Base-by-base conservation (phyloP, 495 filamentous ascomycete species). In the Neurospora sublineolata region DNA sequence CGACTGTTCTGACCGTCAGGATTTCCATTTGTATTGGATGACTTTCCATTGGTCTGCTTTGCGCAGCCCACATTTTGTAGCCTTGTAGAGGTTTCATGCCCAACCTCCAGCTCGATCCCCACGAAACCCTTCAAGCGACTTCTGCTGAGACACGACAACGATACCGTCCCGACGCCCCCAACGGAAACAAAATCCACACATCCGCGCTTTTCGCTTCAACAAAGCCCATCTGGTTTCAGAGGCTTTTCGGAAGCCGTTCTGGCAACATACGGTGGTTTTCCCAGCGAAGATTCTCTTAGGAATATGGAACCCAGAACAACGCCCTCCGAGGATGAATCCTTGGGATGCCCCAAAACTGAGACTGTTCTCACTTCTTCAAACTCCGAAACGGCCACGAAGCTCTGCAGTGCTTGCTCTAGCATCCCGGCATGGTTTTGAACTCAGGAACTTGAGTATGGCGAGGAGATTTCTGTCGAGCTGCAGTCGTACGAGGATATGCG, bases 321-420 rank as follows among this genome's bases (percentile, higher is more conserved):
- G 27, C 0, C 52, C 0, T 3, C 23, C 4, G 14, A 30, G 12
- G 14, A 0, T 60, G 52, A 33, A 16, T 60, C 27, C 6, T 64
- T 0, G 27, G 27, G 27, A 33, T 0, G 0, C 0, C 27, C 14
- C 52, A 33, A 33, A 0, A 0, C 52, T 64, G 7, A 3, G 12
- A 64, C 27, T 0, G 14, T 16, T 16, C 0, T 64, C 14, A 16
- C 33, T 9, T 64, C 52, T 18, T 64, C 52, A 36, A 27, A 58
- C 11, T 27, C 1, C 7, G 0, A 1, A 60, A 18, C 12, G 27
- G 52, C 3, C 3, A 18, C 12, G 0, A 33, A 33, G 14, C 27
- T 60, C 2, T 60, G 52, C 52, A 12, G 27, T 33, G 12, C 33
- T 6, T 60, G 52, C 12, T 33, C 27, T 18, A 33, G 12, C 0